These are phyloP conservation scores for Alternaria longipes DNA, from an alignment of 2,329 filamentous ascomycete species.

Conservation along the genomic window DNA sequence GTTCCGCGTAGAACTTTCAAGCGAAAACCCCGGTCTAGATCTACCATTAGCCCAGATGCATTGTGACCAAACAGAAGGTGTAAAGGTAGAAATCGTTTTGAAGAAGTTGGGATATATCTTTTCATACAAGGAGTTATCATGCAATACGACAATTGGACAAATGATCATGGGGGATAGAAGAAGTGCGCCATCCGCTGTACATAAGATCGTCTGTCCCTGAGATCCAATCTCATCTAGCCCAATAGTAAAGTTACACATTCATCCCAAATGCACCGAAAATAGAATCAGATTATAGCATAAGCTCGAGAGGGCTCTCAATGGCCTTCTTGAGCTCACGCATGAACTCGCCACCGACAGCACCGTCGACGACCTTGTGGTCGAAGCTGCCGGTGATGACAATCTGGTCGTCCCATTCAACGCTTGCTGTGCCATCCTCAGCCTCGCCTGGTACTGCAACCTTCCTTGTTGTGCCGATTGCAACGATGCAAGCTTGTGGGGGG, in stretches of 20 bases:
- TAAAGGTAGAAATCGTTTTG: neutral
- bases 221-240: conserved; percentile 23
- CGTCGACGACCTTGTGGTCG: conserved; percentile 98
- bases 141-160: conserved; percentile 18
- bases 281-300: conserved; percentile 74
- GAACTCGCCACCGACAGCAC: conserved; percentile 95
- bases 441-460: conserved; percentile 92
- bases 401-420: conserved; percentile 93
- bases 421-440: conserved; percentile 77
- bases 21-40: neutral
- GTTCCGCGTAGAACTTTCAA: neutral
- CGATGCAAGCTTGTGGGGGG: conserved; percentile 94
- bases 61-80: neutral
- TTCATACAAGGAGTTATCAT: conserved; percentile 28
- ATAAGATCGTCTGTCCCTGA: conserved; percentile 32
- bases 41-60: neutral
- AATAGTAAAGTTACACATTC: conserved; percentile 36
- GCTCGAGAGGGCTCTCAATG: conserved; percentile 94
- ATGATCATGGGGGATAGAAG: conserved; percentile 23
- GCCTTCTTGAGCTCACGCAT: conserved; percentile 97
- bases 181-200: conserved; percentile 44
- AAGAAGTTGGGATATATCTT: conserved; percentile 21
- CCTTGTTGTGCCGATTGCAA: conserved; percentile 92
- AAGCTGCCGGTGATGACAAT: conserved; percentile 95
- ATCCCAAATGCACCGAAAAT: conserved; percentile 19